Evolutionary conservation across 108 stramenopile species (phyloP).

Genomic region (Skeletonema grethae): DNA sequence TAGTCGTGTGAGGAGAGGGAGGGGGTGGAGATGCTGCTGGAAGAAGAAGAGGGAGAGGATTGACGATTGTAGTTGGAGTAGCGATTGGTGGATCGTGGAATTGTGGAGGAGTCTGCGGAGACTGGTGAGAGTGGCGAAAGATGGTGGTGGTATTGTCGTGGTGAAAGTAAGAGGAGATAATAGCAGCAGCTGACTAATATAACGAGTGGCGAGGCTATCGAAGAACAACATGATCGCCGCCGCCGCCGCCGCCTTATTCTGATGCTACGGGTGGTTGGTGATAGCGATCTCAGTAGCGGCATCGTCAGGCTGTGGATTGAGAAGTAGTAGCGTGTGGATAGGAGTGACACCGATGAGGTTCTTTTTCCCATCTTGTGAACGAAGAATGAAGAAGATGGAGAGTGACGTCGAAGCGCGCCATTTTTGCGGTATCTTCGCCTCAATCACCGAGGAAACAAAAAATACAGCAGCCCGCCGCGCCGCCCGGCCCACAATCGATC

Average conservation of each 20-base stretch:
- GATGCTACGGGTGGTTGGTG: background rate
- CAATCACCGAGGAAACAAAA: no score
- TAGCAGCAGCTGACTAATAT: background rate
- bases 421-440: no score
- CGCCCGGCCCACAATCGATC: no score
- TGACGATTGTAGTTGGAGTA: constrained; percentile 17
- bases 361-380: no score
- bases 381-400: no score
- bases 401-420: no score
- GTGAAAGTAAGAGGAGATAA: background rate
- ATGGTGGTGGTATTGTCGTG: no score
- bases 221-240: background rate
- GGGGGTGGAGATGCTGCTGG: background rate
- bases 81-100: constrained; percentile 36
- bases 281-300: background rate
- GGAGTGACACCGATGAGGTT: background rate
- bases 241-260: background rate
- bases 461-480: no score
- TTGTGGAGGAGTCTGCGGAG: background rate
- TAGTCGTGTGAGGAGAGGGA: background rate
- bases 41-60: background rate
- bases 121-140: background rate
- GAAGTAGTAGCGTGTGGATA: no score
- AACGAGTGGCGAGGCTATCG: background rate
- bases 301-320: background rate